Conservation (phyloP, 805 yeast genomes). For the Zygotorulaspora danielsina region DNA sequence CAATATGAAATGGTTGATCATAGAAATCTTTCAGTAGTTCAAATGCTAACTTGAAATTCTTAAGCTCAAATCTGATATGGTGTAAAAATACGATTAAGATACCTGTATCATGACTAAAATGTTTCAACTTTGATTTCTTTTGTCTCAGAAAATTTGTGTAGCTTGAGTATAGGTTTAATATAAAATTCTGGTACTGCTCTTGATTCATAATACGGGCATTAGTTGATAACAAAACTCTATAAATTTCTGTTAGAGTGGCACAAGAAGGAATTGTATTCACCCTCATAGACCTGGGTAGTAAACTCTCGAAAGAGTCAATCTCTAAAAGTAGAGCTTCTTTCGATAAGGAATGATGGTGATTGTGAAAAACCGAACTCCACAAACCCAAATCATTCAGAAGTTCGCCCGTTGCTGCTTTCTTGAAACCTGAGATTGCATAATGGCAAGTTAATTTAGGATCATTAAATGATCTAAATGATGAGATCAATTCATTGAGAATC, state of each 20-base stretch:
- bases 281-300: conserved; percentile 14
- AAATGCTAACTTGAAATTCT: conserved; percentile 24
- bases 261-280: conserved; percentile 13
- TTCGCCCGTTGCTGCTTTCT: conserved; percentile 9
- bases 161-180: conserved; percentile 19
- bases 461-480: conserved; percentile 25
- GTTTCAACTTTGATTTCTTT: conserved; percentile 1
- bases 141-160: conserved; percentile 13
- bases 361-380: conserved; percentile 28
- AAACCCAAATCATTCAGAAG: conserved; percentile 30
- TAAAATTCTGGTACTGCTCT: conserved; percentile 15
- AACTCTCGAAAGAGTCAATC: conserved; percentile 4
- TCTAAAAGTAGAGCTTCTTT: conserved; percentile 11
- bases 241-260: conserved; percentile 25
- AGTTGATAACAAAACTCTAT: conserved; percentile 20
- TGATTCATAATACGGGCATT: conserved; percentile 11
- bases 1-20: conserved; percentile 10
- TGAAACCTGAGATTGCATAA: conserved; percentile 22
- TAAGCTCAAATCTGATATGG: conserved; percentile 17
- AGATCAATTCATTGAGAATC: conserved; percentile 21
- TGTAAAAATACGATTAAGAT: conserved; percentile 23
- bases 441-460: conserved; percentile 29
- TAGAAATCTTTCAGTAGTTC: conserved; percentile 26
- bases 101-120: conserved; percentile 20
- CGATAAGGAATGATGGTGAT: conserved; percentile 9